Conservation (phyloP, 2,329 filamentous ascomycete species). For the Penicillium janthinellum region DNA sequence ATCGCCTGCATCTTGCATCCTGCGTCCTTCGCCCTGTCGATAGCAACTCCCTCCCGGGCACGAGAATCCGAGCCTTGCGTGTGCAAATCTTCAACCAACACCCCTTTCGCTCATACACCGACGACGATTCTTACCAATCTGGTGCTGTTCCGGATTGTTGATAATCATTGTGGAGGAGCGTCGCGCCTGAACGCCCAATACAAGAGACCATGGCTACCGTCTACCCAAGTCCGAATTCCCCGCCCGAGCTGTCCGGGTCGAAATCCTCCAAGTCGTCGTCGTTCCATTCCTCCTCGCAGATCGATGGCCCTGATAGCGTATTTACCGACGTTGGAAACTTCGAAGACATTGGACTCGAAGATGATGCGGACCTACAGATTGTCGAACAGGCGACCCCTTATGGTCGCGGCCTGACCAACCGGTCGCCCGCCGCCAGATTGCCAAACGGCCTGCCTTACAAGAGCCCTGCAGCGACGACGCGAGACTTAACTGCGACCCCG, state of each 20-base stretch:
- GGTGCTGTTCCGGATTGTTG: slow-evolving; percentile 5
- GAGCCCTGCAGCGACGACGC: slow-evolving; percentile 31
- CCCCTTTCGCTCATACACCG: slow-evolving; percentile 19
- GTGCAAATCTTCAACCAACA: slow-evolving; percentile 11
- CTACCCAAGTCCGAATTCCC: slow-evolving; percentile 63
- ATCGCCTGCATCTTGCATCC: slow-evolving; percentile 1
- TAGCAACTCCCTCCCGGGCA: background rate
- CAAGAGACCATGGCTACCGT: slow-evolving; percentile 48
- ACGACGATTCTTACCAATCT: slow-evolving; percentile 19
- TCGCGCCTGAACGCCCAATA: slow-evolving; percentile 16
- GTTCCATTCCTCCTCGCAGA: slow-evolving; percentile 74
- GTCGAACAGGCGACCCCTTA: slow-evolving; percentile 33
- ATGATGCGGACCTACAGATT: slow-evolving; percentile 55
- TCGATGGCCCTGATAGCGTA: slow-evolving; percentile 68
- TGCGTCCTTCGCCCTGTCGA: slow-evolving; percentile 8
- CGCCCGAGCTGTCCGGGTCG: slow-evolving; percentile 77
- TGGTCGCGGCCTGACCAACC: slow-evolving; percentile 29
- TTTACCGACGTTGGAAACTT: slow-evolving; percentile 79
- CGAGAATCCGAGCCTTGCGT: slow-evolving; percentile 17
- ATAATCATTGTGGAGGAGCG: slow-evolving; percentile 16
- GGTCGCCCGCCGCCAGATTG: slow-evolving; percentile 31
- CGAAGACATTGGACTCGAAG: slow-evolving; percentile 87
- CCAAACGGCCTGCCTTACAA: slow-evolving; percentile 33
- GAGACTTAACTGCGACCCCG: slow-evolving; percentile 37
- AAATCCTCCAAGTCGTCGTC: slow-evolving; percentile 92